phyloP scores from a whole-genome alignment of 306 rosid species.

The Abrus pulchellus region DNA sequence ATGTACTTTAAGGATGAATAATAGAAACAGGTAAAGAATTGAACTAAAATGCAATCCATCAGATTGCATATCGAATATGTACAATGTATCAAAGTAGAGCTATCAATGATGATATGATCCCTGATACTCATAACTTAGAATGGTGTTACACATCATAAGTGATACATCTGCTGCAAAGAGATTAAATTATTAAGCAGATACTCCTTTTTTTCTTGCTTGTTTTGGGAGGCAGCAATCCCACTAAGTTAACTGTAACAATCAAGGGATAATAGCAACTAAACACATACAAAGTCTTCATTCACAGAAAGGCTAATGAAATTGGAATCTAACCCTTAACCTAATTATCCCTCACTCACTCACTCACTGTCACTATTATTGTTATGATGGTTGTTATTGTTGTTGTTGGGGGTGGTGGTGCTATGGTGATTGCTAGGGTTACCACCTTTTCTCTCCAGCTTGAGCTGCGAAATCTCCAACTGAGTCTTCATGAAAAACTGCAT shows the following conservation, averaged over 20 bases:
- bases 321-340: constrained; percentile 53
- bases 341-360: constrained; percentile 61
- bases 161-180: constrained; percentile 50
- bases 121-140: constrained; percentile 42
- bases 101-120: constrained; percentile 40
- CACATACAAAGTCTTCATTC: constrained; percentile 49
- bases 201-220: neutral
- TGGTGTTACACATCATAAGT: constrained; percentile 45
- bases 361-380: constrained; percentile 79
- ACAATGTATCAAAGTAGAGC: constrained; percentile 36
- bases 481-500: constrained; percentile 97
- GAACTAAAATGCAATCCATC: constrained; percentile 8
- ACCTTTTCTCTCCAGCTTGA: constrained; percentile 71
- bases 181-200: constrained; percentile 32
- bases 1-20: neutral
- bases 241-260: constrained; percentile 52
- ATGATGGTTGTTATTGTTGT: constrained; percentile 34
- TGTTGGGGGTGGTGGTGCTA: constrained; percentile 52
- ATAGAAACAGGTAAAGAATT: neutral
- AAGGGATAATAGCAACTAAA: constrained; percentile 48
- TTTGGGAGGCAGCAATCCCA: constrained; percentile 38
- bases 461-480: constrained; percentile 90
- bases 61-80: constrained; percentile 41
- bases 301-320: constrained; percentile 49
- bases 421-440: constrained; percentile 69